Evolutionary conservation across 2,329 filamentous ascomycete species (phyloP).

Genomic region (Clonostachys byssicola): DNA sequence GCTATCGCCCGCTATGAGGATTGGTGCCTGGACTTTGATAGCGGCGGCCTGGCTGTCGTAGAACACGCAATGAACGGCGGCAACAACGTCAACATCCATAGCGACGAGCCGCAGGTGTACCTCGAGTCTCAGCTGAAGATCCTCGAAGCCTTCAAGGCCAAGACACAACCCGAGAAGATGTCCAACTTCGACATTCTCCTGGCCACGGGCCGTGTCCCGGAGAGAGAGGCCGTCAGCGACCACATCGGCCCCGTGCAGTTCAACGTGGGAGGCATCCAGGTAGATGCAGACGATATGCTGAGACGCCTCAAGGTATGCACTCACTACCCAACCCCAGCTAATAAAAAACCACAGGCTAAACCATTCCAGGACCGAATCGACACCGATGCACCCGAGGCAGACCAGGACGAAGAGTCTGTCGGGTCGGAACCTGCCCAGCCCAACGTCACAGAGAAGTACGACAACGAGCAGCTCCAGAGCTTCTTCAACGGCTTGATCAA

Average conservation of each 20-base stretch:
- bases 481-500: slow-evolving; percentile 58
- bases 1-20: slow-evolving; percentile 74
- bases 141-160: slow-evolving; percentile 61
- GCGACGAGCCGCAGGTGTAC: slow-evolving; percentile 71
- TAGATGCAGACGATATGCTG: slow-evolving; percentile 91
- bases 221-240: slow-evolving; percentile 55
- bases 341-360: no score
- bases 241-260: slow-evolving; percentile 95
- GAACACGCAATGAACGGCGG: slow-evolving; percentile 31
- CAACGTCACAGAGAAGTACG: slow-evolving; percentile 36
- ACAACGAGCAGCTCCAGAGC: slow-evolving; percentile 54
- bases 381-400: slow-evolving; percentile 19
- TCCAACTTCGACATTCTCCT: not conserved
- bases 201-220: slow-evolving; percentile 6
- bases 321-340: not conserved
- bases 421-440: slow-evolving; percentile 27
- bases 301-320: slow-evolving; percentile 71
- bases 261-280: slow-evolving; percentile 96
- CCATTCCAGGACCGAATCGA: no score
- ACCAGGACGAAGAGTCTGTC: slow-evolving; percentile 35
- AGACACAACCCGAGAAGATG: slow-evolving; percentile 20
- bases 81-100: slow-evolving; percentile 24
- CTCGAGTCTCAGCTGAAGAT: slow-evolving; percentile 69
- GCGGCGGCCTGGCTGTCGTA: slow-evolving; percentile 44
- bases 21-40: slow-evolving; percentile 71